These are phyloP conservation scores for Anacardium occidentale DNA, from an alignment of 345 rosid genomes.

Conservation along the genomic window DNA sequence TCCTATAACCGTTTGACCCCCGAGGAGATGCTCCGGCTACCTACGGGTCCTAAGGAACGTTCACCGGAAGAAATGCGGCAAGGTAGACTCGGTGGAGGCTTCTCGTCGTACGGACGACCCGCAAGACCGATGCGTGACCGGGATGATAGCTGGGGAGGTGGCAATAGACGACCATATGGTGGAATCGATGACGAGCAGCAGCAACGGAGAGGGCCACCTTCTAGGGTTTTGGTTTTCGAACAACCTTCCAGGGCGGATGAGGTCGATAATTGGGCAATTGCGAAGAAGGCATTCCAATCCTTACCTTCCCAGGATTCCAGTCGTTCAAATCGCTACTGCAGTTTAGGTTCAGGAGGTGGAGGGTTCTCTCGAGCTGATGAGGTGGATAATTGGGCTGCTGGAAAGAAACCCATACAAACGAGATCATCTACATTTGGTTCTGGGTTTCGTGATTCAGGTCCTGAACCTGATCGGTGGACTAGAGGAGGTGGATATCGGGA, in stretches of 20 bases:
- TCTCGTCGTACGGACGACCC: conserved; percentile 56
- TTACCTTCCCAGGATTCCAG: conserved; percentile 55
- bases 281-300: conserved; percentile 42
- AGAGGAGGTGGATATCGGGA: conserved; percentile 47
- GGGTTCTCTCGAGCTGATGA: conserved; percentile 81
- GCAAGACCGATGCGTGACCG: conserved; percentile 48
- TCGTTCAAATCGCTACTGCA: conserved; percentile 50
- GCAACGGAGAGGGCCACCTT: conserved; percentile 45
- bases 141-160: conserved; percentile 63
- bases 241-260: conserved; percentile 87
- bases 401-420: conserved; percentile 50
- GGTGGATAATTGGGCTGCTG: conserved; percentile 69
- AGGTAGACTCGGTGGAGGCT: conserved; percentile 82
- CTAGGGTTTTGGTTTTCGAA: conserved; percentile 82
- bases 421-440: conserved; percentile 68
- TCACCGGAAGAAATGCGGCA: conserved; percentile 83
- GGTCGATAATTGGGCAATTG: conserved; percentile 81
- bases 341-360: conserved; percentile 42
- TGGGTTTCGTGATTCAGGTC: conserved; percentile 53
- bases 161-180: conserved; percentile 60
- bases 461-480: conserved; percentile 66
- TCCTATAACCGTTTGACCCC: conserved; percentile 54
- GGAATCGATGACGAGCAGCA: conserved; percentile 71
- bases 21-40: conserved; percentile 78
- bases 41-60: conserved; percentile 89